A percentile compares a stretch with the other conserved stretches of the same genome.
Conservation (phyloP, 208 protist genomes). For the Acanthamoeba triangularis region DNA sequence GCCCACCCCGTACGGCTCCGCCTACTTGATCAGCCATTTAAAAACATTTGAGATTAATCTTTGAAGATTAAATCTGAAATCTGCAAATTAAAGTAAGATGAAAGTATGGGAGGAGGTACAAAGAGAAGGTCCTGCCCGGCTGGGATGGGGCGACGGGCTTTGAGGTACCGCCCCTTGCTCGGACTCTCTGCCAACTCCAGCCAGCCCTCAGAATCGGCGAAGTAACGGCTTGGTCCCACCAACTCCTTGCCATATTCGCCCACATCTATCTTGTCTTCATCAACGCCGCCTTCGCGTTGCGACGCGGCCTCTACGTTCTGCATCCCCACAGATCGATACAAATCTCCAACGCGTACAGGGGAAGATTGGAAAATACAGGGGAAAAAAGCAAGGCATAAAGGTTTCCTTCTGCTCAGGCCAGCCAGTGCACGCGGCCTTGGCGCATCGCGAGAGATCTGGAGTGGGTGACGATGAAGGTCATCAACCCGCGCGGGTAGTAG, state of each 20-base stretch:
- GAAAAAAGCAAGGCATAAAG: too few relatives aligned
- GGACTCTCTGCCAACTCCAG: not conserved
- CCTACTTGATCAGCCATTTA: not conserved
- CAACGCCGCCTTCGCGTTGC: too few relatives aligned
- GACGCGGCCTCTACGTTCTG: too few relatives aligned
- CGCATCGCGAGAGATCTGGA: not conserved
- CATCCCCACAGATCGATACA: too few relatives aligned
- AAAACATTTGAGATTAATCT: not conserved
- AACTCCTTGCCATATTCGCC: too few relatives aligned
- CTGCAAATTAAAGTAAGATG: not conserved
- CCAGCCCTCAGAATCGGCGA: not conserved
- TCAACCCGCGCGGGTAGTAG: not conserved
- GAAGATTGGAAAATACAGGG: too few relatives aligned
- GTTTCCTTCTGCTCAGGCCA: too few relatives aligned
- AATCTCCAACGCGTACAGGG: too few relatives aligned
- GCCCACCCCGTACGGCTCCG: conserved; percentile 37
- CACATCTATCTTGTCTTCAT: too few relatives aligned
- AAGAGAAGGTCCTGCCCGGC: not conserved
- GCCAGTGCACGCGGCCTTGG: not conserved
- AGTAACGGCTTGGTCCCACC: not conserved
- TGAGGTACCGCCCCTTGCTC: not conserved
- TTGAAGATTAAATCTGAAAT: not conserved
- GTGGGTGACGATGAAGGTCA: conserved; percentile 20
- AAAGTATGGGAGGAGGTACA: not conserved
- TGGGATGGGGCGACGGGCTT: not conserved